Evolutionary conservation across 139 green algal genomes (phyloP), one percentile per base, ranked within the genome.

Genomic region (Micractinium sp.): DNA sequence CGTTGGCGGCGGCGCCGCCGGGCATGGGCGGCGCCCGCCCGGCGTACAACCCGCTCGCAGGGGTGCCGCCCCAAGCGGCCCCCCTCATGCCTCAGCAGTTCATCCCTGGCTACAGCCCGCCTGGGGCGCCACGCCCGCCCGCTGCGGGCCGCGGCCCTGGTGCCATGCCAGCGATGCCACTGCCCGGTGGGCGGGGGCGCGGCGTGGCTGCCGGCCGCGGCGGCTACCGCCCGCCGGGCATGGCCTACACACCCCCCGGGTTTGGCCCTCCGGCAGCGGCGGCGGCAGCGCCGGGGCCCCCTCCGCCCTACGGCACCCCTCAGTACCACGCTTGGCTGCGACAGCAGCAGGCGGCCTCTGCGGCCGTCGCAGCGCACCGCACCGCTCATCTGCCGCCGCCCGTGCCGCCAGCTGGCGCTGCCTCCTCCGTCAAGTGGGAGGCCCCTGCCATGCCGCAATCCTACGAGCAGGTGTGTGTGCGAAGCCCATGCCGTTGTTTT

Each of bases 251-350:
- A 14, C 73, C 73, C 7, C 73, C 73, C 31, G 73, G 73, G 27
- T 78, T 78, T 22, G 73, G 4, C 9, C 73, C 73, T 22, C 79
- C 7, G 79, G 18, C 29, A 16, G 18, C 47, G 76, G 76, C 76
- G 20, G n/a, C 35, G 20, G 22, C 36, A n/a, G 39, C 78, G 15
- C 60, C 60, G 27, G 39, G 41, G 31, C 1, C 56, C 15, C 25
- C 81, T 7, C 31, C 81, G 31, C 53, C 27, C 3, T 85, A 85
- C 56, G 81, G 81, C 81, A 74, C 81, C 16, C 81, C 81, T 9
- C 81, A 85, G 81, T 74, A 85, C 81, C 15, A 27, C 14, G 81
- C 56, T 13, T 85, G 81, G 81, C 81, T 85, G 56, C 81, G 56
- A 56, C 81, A 75, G 56, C 81, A 85, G 81, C 81, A 85, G 81